These are phyloP conservation scores for Aspergillus sp. DNA, from an alignment of 2,329 filamentous ascomycete genomes.

Conservation along the genomic window DNA sequence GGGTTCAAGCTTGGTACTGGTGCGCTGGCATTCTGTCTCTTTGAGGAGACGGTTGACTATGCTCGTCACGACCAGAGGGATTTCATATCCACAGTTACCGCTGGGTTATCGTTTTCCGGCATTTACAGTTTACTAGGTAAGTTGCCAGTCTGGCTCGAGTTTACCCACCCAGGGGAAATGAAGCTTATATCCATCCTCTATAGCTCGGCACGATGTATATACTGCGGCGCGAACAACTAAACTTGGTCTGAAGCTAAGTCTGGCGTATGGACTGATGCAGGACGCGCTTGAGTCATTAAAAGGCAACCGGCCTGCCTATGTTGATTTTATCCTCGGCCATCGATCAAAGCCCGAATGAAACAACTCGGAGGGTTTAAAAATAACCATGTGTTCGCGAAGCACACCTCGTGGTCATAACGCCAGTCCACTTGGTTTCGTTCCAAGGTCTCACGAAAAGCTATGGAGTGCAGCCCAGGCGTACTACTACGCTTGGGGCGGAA, in stretches of 20 bases:
- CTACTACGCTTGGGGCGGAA: neutral
- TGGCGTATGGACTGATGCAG: slow-evolving; percentile 78
- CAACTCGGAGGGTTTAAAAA: slow-evolving; percentile 12
- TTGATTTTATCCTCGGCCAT: slow-evolving; percentile 63
- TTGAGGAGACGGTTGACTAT: slow-evolving; percentile 84
- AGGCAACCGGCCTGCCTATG: slow-evolving; percentile 72
- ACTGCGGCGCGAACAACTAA: slow-evolving; percentile 76
- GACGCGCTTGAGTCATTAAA: slow-evolving; percentile 69
- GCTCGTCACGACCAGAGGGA: slow-evolving; percentile 61
- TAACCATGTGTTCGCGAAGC: neutral
- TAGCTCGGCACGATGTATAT: slow-evolving; percentile 77
- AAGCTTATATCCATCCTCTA: slow-evolving; percentile 16
- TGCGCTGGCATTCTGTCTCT: slow-evolving; percentile 72
- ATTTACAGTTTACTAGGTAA: slow-evolving; percentile 83
- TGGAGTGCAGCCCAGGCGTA: neutral
- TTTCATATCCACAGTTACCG: slow-evolving; percentile 75
- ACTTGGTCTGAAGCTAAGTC: slow-evolving; percentile 73
- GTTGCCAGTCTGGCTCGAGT: slow-evolving; percentile 35
- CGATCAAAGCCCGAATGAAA: slow-evolving; percentile 24
- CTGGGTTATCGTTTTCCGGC: slow-evolving; percentile 80
- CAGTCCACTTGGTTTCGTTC: neutral
- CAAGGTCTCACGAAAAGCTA: neutral
- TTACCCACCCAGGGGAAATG: neutral
- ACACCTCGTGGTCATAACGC: neutral
- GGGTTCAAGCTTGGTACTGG: slow-evolving; percentile 69